Evolutionary conservation across 2,329 filamentous ascomycete genomes (phyloP), one percentile per base, ranked within the genome.

Genomic region (Podosphaera leucotricha): DNA sequence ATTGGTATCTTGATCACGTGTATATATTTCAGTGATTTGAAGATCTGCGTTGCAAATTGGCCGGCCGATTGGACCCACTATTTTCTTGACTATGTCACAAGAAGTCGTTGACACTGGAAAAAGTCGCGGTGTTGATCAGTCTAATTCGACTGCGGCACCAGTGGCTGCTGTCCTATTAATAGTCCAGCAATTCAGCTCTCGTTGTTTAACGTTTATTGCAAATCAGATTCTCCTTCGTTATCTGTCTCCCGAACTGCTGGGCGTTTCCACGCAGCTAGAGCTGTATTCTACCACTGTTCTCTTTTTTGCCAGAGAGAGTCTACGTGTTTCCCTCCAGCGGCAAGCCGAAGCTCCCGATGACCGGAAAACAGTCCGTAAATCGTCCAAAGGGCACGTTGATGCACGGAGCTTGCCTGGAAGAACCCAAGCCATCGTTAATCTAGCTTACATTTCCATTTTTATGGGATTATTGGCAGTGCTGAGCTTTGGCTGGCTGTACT

Each of bases 261-360:
- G 87, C 5, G 68, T 92, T 4, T 80, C 86, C 1, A 79, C 86
- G 0, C 90, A 94, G 59, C 70, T 98, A 2, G 90, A 98, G 55
- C 75, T 95, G 0, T 94, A 86, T 60, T 86, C 87, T 47, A 79
- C 92, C 38, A 84, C 85, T 0, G 77, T 92, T n/a, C 69, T 98
- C 0, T 94, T 92, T 61, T 95, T 98, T 56, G 80, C 90, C 0
- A 72, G 90, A 35, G 90, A 98, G 62, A 87, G 80, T 54, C 64
- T 95, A 41, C 78, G 90, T 15, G 79, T 93, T n/a, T 85, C 87
- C 21, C 73, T 93, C 30, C 87, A 95, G 61, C 71, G 90, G 43
- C 80, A 86, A 52, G 63, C 60, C n/a, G 57, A 61, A n/a, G 50
- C 49, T 13, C 44, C 42, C 43, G 50, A 50, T 36, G 45, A 46